Percentiles rank a stretch among this genome's conserved stretches.
Evolutionary conservation across 192 early-diverging fungal genomes (phyloP).

Genomic region (Entomortierella parvispora): DNA sequence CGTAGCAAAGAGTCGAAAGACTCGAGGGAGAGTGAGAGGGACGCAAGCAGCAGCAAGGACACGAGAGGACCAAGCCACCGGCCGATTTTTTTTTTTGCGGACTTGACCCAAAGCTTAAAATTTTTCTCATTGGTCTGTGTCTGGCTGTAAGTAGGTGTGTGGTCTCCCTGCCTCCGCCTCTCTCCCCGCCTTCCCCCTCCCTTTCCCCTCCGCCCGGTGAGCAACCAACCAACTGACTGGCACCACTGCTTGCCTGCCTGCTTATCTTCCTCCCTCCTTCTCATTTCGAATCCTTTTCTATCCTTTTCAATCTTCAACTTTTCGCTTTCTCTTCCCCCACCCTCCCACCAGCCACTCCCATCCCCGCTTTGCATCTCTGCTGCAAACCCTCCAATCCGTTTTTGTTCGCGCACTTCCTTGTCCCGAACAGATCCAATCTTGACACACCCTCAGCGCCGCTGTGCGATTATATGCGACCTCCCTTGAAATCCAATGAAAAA

Average conservation of each 20-base stretch:
- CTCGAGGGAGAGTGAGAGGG: too few relatives aligned
- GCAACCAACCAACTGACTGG: not conserved
- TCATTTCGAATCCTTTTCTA: not conserved
- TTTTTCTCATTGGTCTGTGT: constrained; percentile 1
- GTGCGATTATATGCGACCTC: constrained; percentile 45
- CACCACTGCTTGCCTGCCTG: not conserved
- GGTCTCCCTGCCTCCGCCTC: not conserved
- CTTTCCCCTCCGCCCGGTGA: not conserved
- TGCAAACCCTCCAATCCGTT: constrained; percentile 7
- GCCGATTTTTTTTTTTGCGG: not conserved
- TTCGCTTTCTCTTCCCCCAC: not conserved
- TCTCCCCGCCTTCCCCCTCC: not conserved
- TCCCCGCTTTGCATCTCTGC: not conserved
- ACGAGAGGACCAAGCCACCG: too few relatives aligned
- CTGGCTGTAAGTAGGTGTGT: not conserved
- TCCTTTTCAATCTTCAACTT: not conserved
- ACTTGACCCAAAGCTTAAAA: constrained; percentile 4
- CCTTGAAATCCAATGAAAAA: constrained; percentile 55
- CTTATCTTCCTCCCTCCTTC: not conserved
- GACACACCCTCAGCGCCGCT: constrained; percentile 4
- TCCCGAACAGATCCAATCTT: constrained; percentile 4
- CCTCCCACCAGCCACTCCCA: not conserved
- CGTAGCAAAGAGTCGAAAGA: too few relatives aligned
- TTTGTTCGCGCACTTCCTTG: not conserved
- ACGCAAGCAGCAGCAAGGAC: too few relatives aligned